Evolutionary conservation across 148 eudicot species (phyloP).

Genomic region (Amaranthus cruentus): DNA sequence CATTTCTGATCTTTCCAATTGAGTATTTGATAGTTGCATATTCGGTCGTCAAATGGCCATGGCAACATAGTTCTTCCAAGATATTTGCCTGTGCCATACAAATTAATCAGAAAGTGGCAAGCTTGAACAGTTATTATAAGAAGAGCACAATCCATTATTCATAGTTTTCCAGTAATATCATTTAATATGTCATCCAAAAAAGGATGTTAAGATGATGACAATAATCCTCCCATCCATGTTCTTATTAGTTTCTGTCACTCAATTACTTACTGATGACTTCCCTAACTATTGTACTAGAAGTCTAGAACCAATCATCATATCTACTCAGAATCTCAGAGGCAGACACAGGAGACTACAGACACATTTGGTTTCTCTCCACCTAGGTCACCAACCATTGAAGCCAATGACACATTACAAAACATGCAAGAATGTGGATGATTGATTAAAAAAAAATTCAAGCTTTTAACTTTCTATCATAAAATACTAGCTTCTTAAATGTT

Average conservation of each 20-base stretch:
- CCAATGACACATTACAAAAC: not conserved
- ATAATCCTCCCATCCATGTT: not conserved
- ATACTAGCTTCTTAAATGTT: too few relatives aligned
- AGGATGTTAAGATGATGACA: not conserved
- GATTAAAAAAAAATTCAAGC: not conserved
- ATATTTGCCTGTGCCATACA: slow-evolving; percentile 50
- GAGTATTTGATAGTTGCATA: slow-evolving; percentile 39
- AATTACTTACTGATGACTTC: too few relatives aligned
- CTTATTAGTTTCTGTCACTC: not conserved
- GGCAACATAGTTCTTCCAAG: slow-evolving; percentile 62
- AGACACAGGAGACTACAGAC: not conserved
- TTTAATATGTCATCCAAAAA: slow-evolving; percentile 4
- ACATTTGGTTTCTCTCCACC: not conserved
- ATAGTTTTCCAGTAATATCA: not conserved
- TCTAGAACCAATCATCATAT: too few relatives aligned
- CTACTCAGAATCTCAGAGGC: not conserved
- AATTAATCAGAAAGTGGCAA: slow-evolving; percentile 8
- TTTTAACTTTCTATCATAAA: too few relatives aligned
- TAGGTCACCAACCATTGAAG: not conserved
- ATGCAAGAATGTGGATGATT: not conserved
- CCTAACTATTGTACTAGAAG: too few relatives aligned
- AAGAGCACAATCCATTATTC: not conserved
- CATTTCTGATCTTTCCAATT: slow-evolving; percentile 56
- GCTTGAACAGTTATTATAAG: slow-evolving; percentile 5
- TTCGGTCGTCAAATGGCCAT: slow-evolving; percentile 34